Evolutionary conservation across 2,329 filamentous ascomycete genomes (phyloP).

Genomic region (Hymenoscyphus salicellus): DNA sequence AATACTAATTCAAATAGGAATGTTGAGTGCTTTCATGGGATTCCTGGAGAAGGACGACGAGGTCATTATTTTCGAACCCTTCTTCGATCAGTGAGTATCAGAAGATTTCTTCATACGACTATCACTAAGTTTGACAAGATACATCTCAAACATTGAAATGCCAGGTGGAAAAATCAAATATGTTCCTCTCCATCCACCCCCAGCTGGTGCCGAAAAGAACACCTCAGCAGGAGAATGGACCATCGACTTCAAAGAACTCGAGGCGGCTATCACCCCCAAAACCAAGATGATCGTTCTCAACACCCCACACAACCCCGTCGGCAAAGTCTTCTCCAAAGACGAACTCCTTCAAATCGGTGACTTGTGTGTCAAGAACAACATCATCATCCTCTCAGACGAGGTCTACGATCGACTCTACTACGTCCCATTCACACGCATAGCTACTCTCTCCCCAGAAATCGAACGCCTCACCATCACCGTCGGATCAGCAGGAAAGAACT

Average conservation of each 20-base stretch:
- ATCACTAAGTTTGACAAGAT: constrained; percentile 43
- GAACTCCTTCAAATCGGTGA: constrained; percentile 84
- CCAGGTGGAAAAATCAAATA: constrained; percentile 92
- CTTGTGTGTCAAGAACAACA: constrained; percentile 85
- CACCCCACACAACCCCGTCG: constrained; percentile 87
- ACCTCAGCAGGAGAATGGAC: constrained; percentile 86
- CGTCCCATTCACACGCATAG: constrained; percentile 88
- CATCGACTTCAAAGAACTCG: constrained; percentile 78
- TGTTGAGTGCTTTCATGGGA: constrained; percentile 96
- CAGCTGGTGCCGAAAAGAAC: constrained; percentile 72
- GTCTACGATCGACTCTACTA: constrained; percentile 96
- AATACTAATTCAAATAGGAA: constrained; percentile 49
- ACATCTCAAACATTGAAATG: constrained; percentile 99
- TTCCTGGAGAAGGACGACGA: constrained; percentile 94
- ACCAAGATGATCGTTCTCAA: constrained; percentile 97
- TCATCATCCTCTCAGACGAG: constrained; percentile 88
- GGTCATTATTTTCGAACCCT: constrained; percentile 96
- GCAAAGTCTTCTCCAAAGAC: constrained; percentile 84
- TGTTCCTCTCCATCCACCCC: constrained; percentile 88
- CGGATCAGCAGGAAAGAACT: constrained; percentile 95
- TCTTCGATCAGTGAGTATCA: constrained; percentile 80
- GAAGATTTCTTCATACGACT: too few relatives aligned
- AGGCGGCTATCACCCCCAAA: constrained; percentile 74
- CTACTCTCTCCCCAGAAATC: constrained; percentile 85
- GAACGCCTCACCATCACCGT: constrained; percentile 87